Evolutionary conservation across 768 basidiomycete species (phyloP).

Genomic region (Pholiota molesta): DNA sequence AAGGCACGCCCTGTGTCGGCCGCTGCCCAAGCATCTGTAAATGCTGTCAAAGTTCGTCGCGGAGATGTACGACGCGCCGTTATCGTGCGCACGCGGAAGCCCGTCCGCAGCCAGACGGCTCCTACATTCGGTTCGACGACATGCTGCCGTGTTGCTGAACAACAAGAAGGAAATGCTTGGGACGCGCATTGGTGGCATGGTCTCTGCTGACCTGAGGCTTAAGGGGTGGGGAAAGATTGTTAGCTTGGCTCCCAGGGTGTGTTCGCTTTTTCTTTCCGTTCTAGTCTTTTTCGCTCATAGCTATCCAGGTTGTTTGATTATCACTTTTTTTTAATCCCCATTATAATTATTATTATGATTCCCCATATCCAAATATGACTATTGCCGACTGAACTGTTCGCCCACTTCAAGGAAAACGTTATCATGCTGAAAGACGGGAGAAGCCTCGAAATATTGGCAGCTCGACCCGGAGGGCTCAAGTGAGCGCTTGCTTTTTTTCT

Average conservation of each 20-base stretch:
- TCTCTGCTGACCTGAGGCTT: slow-evolving; percentile 87
- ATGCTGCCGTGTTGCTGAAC: slow-evolving; percentile 91
- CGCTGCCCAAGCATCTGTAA: slow-evolving; percentile 65
- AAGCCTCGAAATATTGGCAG: too few relatives aligned
- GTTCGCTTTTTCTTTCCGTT: slow-evolving; percentile 18
- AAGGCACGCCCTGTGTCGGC: slow-evolving; percentile 82
- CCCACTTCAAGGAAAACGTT: too few relatives aligned
- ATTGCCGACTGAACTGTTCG: too few relatives aligned
- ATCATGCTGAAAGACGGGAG: too few relatives aligned
- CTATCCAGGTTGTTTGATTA: slow-evolving; percentile 24
- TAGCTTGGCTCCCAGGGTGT: slow-evolving; percentile 88
- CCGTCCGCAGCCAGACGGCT: slow-evolving; percentile 87
- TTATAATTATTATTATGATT: neutral
- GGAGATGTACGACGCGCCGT: slow-evolving; percentile 97
- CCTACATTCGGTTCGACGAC: slow-evolving; percentile 90
- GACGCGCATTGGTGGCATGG: slow-evolving; percentile 91
- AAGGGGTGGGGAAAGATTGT: slow-evolving; percentile 96
- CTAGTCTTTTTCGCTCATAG: neutral
- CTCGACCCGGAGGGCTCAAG: too few relatives aligned
- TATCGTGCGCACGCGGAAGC: slow-evolving; percentile 91
- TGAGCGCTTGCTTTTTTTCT: too few relatives aligned
- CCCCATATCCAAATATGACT: too few relatives aligned
- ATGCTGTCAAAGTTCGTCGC: slow-evolving; percentile 86
- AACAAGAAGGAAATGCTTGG: slow-evolving; percentile 96
- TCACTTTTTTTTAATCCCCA: neutral